Conservation (phyloP, 2,329 filamentous ascomycete genomes). For the Sclerotinia subarctica region DNA sequence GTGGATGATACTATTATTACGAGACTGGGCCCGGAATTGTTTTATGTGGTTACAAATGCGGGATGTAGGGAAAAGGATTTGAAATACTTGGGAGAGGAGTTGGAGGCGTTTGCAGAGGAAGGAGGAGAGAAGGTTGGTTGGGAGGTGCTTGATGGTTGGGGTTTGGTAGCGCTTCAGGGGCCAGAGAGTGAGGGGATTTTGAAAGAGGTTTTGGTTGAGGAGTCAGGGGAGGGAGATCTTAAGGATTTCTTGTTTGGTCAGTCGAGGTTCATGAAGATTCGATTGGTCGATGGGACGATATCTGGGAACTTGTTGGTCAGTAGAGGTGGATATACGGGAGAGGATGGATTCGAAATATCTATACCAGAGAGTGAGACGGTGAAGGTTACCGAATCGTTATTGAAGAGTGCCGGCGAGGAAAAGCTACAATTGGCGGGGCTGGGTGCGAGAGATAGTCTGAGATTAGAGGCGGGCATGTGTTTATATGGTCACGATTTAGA, state of each 20-base stretch:
- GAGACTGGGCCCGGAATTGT: slow-evolving; percentile 66
- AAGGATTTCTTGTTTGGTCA: slow-evolving; percentile 78
- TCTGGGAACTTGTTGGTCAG: slow-evolving; percentile 66
- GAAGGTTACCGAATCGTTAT: slow-evolving; percentile 59
- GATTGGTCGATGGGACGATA: slow-evolving; percentile 51
- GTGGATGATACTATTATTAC: slow-evolving; percentile 94
- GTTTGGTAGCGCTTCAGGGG: slow-evolving; percentile 86
- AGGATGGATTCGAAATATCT: slow-evolving; percentile 97
- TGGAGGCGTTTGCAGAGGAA: slow-evolving; percentile 56
- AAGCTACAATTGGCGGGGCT: slow-evolving; percentile 78
- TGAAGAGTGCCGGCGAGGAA: slow-evolving; percentile 53
- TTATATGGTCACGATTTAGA: slow-evolving; percentile 98
- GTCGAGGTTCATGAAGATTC: slow-evolving; percentile 63
- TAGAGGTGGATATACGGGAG: slow-evolving; percentile 91
- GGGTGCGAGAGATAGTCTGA: slow-evolving; percentile 85
- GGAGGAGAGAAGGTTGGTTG: slow-evolving; percentile 60
- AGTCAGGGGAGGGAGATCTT: slow-evolving; percentile 49
- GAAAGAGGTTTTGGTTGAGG: slow-evolving; percentile 55
- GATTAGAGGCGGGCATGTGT: slow-evolving; percentile 97
- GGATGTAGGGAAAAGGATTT: slow-evolving; percentile 87
- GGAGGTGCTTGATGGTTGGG: slow-evolving; percentile 68
- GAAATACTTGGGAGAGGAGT: slow-evolving; percentile 68
- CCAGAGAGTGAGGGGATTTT: slow-evolving; percentile 72
- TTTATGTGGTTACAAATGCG: slow-evolving; percentile 95
- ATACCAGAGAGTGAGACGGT: slow-evolving; percentile 66